A percentile compares a stretch with the other conserved stretches of the same genome.
phyloP scores from a whole-genome alignment of 23 red algal genomes.

The Gracilariopsis chorda region DNA sequence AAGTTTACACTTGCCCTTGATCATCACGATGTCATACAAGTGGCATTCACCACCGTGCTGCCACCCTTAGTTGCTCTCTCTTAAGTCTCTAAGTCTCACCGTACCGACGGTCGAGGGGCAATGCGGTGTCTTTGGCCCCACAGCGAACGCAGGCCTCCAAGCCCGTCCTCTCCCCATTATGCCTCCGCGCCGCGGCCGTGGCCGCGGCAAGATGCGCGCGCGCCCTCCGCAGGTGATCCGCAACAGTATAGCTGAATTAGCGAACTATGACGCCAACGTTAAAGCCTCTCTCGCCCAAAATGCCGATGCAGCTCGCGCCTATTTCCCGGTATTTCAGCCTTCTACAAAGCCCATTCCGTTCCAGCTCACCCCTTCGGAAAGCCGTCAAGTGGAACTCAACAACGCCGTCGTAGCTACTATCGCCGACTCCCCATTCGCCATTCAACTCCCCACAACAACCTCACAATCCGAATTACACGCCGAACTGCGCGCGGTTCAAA shows the following conservation, averaged over 20 bases:
- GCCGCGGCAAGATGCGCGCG: constrained; percentile 19
- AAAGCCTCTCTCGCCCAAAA: not conserved
- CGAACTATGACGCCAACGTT: constrained; percentile 23
- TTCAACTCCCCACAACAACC: not conserved
- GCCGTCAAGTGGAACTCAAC: not conserved
- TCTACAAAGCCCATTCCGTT: not conserved
- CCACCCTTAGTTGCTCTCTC: too few species aligned
- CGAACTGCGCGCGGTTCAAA: not conserved
- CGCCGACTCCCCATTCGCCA: not conserved
- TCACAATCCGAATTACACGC: not conserved
- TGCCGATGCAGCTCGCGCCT: constrained; percentile 43
- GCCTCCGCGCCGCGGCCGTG: constrained; percentile 39
- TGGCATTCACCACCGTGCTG: too few species aligned
- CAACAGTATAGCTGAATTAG: constrained; percentile 31
- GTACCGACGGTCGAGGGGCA: too few species aligned
- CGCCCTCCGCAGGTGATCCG: constrained; percentile 55
- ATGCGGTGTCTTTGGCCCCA: too few species aligned
- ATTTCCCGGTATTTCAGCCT: constrained; percentile 2
- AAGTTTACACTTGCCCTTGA: too few species aligned
- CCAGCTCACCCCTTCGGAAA: not conserved
- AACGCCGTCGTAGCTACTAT: not conserved
- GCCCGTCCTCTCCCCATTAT: too few species aligned
- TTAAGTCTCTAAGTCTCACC: too few species aligned
- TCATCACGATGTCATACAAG: too few species aligned
- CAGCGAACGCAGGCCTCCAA: too few species aligned